Evolutionary conservation across 768 basidiomycete species (phyloP), one percentile per base, ranked within the genome.

Genomic region (Pleurotus eryngii): DNA sequence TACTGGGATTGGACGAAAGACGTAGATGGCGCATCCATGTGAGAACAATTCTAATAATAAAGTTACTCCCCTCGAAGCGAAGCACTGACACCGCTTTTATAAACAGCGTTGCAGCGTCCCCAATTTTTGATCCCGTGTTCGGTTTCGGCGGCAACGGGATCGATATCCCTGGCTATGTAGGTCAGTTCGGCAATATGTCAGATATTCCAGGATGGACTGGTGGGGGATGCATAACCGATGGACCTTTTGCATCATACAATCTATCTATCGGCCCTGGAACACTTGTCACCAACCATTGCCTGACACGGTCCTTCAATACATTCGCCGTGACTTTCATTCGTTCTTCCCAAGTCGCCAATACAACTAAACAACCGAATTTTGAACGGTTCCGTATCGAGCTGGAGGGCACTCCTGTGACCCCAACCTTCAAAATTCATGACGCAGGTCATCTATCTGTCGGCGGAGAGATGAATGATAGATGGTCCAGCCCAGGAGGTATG

Each of bases 1-100:
- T 76, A 74, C 43, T 78, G 75, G 75, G 69, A 76, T 49, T 76
- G 74, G 74, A 72, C 70, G 3, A 64, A 60, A 27, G 76, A 77
- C 54, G 64, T 68, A 1, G 70, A 72, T 48, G 60, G 48, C 22
- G 60, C 54, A 9, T 27, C 56, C 15, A 58, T 59, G 70, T 71
- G 57, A 53, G 64, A 9, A 30, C 2, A 2, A 30, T 30, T 30
- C 8, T 7, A 7, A 7, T 7, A 7, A 7, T 30, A 30, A 0
- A 30, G 2, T 30, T 30, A 30, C 5, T 9, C 27, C 22, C 22
- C 2, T 30, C 8, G 0, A 30, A 30, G 30, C 8, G 0, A 30
- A 1, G 30, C 30, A 35, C 30, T 35, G 30, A 35, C 30, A 30
- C 1, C 0, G 30, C 30, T 2, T 3, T 11, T 2, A 11, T 35